Evolutionary conservation across 2,329 filamentous ascomycete species (phyloP), one percentile per base, ranked within the genome.

Genomic region (Myriosclerotinia scirpicola): DNA sequence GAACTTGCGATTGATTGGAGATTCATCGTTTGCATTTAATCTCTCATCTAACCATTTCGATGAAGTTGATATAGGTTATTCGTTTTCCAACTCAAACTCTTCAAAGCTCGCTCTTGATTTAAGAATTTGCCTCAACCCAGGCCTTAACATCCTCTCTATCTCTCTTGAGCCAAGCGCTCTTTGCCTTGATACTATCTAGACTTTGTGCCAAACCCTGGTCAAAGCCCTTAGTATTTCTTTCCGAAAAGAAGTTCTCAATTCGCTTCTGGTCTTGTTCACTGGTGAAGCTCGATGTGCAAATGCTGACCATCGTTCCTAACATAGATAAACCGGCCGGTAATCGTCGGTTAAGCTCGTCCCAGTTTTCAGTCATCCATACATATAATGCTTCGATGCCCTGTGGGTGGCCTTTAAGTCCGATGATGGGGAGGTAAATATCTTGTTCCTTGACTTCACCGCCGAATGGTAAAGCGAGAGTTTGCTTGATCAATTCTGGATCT

Each of bases 131-230:
- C 78, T 86, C 86, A 70, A 92, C 80, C 89, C 90, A 93, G 64
- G 78, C 74, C 76, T 86, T 83, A n/a, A 97, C 90, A 78, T 96
- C 92, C 38, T 86, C 83, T 54, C 84, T 82, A 78, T 97, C 93
- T 67, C 92, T 86, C 77, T 87, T 80, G 66, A 96, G 77, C 92
- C 92, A 96, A 68, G 87, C 85, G 73, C 89, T 84, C 86, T 97
- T 98, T 65, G 93, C 93, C 69, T 86, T 86, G 74, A 97, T 90
- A 5, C 88, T 84, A 77, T 98, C 94, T 72, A 90, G 84, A 77
- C 90, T 94, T 82, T 98, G 94, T n/a, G 92, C 92, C 67, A 98
- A 82, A 59, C 91, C 88, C 77, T 93, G 89, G 75, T 96, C 92
- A 75, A 92, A 98, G 54, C 92, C 87, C 81, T 91, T 96, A 68